Base-by-base conservation (phyloP, 2,329 filamentous ascomycete genomes). In the Alternaria ventricosa region DNA sequence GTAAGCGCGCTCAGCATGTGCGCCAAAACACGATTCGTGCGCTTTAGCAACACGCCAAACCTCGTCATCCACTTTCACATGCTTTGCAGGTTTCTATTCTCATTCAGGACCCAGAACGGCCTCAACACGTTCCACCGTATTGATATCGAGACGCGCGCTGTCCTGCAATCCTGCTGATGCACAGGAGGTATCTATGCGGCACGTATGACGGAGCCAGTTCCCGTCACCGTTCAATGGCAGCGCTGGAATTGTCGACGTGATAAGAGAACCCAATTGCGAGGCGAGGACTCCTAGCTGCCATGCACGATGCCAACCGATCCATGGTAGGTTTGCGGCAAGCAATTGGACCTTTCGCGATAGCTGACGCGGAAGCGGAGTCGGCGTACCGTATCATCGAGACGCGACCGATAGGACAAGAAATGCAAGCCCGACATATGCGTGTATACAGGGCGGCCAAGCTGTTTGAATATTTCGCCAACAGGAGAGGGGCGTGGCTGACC, bases 11-110 rank as follows among this genome's bases (percentile, higher is more conserved):
- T 59, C 59, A 49, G 46, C 27, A 49, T 27, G 49, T 56, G 47
- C 45, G 13, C 44, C 36, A 53, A 44, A 58, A 51, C 47, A 65
- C 65, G 65, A 63, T 50, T 67, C 60, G 55, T 57, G 56, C 63
- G 13, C 8, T 25, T 33, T 33, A 27, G 45, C 45, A 44, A 15
- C 33, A 50, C 28, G 55, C 50, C 54, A 20, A 43, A 55, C 49
- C 27, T 55, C 33, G 44, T 47, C 51, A 33, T 50, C 64, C 68
- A 70, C 66, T 67, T 67, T 70, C 68, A 70, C 68, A 70, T 70
- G 68, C 57, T 55, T 36, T 57, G 58, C 12, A 25, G 15, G 36
- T 25, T 27, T 25, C 30, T 25, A 44, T 27, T 28, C 44, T 60
- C 25, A 58, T 54, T 50, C 49, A 47, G 49, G 65, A 45, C 54